Conservation (phyloP, 106 monocot genomes). For the Hemerocallis citrina region DNA sequence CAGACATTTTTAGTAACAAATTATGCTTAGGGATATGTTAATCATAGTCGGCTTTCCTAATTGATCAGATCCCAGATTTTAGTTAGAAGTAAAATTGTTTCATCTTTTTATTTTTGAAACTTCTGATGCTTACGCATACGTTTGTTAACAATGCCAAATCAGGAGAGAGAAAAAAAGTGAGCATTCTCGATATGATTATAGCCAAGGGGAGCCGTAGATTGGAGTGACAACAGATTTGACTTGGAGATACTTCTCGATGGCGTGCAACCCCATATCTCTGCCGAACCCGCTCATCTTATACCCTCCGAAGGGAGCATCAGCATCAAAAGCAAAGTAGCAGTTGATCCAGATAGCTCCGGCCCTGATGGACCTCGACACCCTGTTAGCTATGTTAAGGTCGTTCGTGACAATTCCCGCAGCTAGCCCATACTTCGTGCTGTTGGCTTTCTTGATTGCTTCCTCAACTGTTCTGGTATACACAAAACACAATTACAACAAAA, state of each 20-base stretch:
- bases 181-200: too few relatives aligned
- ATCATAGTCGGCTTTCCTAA: too few relatives aligned
- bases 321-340: constrained; percentile 47
- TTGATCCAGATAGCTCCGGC: constrained; percentile 47
- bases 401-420: constrained; percentile 58
- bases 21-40: too few relatives aligned
- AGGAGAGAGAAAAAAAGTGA: too few relatives aligned
- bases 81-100: too few relatives aligned
- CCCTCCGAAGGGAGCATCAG: constrained; percentile 36
- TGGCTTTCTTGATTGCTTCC: constrained; percentile 30
- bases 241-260: constrained; percentile 36
- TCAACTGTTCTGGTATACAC: constrained; percentile 33
- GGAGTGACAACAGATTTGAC: constrained; percentile 50
- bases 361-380: constrained; percentile 38
- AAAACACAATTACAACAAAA: background rate
- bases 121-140: too few relatives aligned
- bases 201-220: constrained; percentile 46
- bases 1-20: too few relatives aligned
- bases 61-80: too few relatives aligned
- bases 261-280: constrained; percentile 28
- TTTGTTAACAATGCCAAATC: too few relatives aligned
- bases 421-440: constrained; percentile 18
- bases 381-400: constrained; percentile 41
- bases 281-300: constrained; percentile 67
- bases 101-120: too few relatives aligned